Conservation (phyloP, 208 protist species). For the Vickermania spadyakhi region DNA sequence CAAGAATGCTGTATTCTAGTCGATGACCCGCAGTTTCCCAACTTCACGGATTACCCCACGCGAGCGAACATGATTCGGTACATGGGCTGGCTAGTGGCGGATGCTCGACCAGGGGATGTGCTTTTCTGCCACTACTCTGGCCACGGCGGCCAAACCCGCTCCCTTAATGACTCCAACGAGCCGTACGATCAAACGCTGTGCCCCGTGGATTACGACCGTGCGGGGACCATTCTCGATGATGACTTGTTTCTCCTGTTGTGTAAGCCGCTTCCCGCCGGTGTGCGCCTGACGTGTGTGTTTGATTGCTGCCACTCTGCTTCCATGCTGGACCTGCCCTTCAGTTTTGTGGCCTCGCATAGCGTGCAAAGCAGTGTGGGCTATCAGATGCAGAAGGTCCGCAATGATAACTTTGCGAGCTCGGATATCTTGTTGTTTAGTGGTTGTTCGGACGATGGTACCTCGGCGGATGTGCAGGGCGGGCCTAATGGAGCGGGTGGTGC, state of each 20-base stretch:
- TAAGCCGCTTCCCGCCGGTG: conserved; percentile 51
- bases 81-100: conserved; percentile 76
- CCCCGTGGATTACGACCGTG: conserved; percentile 60
- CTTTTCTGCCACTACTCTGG: conserved; percentile 90
- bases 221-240: conserved; percentile 83
- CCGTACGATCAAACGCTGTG: conserved; percentile 78
- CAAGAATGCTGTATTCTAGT: conserved; percentile 79
- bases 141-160: conserved; percentile 68
- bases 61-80: conserved; percentile 76
- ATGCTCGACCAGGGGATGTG: conserved; percentile 74
- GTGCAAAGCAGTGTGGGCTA: conserved; percentile 9
- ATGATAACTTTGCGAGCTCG: conserved; percentile 60
- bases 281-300: conserved; percentile 87
- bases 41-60: conserved; percentile 65
- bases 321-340: conserved; percentile 85
- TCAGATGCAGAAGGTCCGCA: conserved; percentile 54
- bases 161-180: conserved; percentile 42
- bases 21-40: conserved; percentile 66
- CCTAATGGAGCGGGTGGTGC: conserved; percentile 57
- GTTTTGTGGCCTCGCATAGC: conserved; percentile 40
- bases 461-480: conserved; percentile 47
- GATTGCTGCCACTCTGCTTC: conserved; percentile 92
- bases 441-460: conserved; percentile 81
- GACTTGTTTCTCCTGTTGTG: conserved; percentile 81
- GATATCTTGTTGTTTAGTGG: conserved; percentile 89